Conservation (phyloP, 108 stramenopile genomes). For the Bacterosira constricta region DNA sequence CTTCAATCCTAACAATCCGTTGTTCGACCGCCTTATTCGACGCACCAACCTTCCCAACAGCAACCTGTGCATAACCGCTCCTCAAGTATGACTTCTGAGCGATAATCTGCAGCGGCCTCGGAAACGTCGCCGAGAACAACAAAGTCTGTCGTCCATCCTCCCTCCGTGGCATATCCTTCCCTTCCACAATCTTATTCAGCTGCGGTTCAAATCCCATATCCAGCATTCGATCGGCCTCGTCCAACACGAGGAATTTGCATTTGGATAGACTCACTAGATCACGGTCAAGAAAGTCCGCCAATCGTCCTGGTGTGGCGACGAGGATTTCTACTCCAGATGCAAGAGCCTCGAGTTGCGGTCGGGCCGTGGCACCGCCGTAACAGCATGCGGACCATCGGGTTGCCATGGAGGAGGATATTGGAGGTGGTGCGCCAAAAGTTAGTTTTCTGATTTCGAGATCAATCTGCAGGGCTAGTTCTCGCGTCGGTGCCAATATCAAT, state of each 20-base stretch:
- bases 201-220: slow-evolving; percentile 99
- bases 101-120: no score
- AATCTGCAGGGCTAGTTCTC: slow-evolving; percentile 98
- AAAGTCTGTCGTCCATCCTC: slow-evolving; percentile 88
- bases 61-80: no score
- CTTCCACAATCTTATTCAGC: slow-evolving; percentile 87
- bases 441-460: slow-evolving; percentile 82
- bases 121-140: slow-evolving; percentile 98
- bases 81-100: no score
- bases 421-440: slow-evolving; percentile 81
- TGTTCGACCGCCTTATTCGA: no score
- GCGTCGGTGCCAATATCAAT: slow-evolving; percentile 96
- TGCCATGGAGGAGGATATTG: slow-evolving; percentile 78
- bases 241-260: slow-evolving; percentile 79
- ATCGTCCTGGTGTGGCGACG: slow-evolving; percentile 97
- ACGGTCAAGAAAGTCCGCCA: slow-evolving; percentile 93
- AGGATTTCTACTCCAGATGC: slow-evolving; percentile 82
- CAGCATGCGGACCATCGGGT: no score
- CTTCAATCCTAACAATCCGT: no score
- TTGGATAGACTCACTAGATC: slow-evolving; percentile 66
- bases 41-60: no score
- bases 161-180: slow-evolving; percentile 66
- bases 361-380: slow-evolving; percentile 98
- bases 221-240: slow-evolving; percentile 98
- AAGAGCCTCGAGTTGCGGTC: slow-evolving; percentile 77